phyloP scores from a whole-genome alignment of 148 eudicot genomes.

The Rheum nobile region DNA sequence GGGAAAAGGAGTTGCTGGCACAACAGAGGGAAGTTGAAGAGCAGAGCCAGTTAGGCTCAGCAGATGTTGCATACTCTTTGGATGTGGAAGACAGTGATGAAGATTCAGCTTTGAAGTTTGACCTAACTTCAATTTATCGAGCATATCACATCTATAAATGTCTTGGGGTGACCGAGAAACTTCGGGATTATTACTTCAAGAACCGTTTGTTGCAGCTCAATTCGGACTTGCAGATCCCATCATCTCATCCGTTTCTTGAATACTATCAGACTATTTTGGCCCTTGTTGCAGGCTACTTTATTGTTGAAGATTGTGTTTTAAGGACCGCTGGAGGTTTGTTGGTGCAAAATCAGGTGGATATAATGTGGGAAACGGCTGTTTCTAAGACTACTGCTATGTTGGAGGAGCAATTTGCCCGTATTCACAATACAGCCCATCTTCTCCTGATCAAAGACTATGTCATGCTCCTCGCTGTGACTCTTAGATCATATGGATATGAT shows the following conservation, averaged over 20 bases:
- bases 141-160: constrained; percentile 64
- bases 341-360: constrained; percentile 59
- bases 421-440: constrained; percentile 57
- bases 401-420: constrained; percentile 54
- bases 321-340: constrained; percentile 81
- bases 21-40: constrained; percentile 80
- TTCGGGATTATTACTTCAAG: constrained; percentile 81
- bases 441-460: constrained; percentile 70
- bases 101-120: too few species aligned
- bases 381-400: constrained; percentile 57
- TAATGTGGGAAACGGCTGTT: constrained; percentile 89
- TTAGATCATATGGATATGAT: too few species aligned
- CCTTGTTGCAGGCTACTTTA: constrained; percentile 67
- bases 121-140: too few species aligned
- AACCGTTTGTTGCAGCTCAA: constrained; percentile 66
- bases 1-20: constrained; percentile 62
- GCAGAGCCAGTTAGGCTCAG: constrained; percentile 39
- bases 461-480: constrained; percentile 68
- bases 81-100: too few species aligned
- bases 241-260: constrained; percentile 57
- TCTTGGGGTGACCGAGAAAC: constrained; percentile 51
- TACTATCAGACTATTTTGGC: constrained; percentile 67
- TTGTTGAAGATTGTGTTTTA: constrained; percentile 81
- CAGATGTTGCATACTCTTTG: constrained; percentile 47
- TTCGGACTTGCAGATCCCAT: constrained; percentile 74